These are phyloP conservation scores for Andrographis paniculata DNA, from an alignment of 305 asterid species.

Conservation along the genomic window DNA sequence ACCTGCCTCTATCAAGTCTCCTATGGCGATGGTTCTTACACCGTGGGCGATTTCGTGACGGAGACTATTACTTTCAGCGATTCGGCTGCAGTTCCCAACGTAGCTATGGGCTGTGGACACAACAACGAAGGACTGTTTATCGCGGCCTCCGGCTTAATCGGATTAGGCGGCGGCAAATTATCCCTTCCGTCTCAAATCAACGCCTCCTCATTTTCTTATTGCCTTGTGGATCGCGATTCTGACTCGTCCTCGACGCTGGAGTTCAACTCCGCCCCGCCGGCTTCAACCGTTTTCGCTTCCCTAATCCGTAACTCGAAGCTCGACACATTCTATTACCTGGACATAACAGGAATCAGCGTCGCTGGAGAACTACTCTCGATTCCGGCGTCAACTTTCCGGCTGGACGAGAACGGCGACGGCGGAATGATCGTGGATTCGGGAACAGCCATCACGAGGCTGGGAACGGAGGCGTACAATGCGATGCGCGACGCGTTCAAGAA, in stretches of 20 bases:
- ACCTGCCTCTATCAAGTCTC: slow-evolving; percentile 81
- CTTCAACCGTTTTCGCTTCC: slow-evolving; percentile 49
- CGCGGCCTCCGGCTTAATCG: slow-evolving; percentile 86
- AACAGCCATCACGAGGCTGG: slow-evolving; percentile 78
- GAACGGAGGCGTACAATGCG: slow-evolving; percentile 52
- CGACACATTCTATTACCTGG: slow-evolving; percentile 66
- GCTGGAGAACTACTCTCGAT: slow-evolving; percentile 43
- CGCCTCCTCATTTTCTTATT: slow-evolving; percentile 71
- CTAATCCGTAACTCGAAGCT: slow-evolving; percentile 42
- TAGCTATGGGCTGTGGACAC: slow-evolving; percentile 94
- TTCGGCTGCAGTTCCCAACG: slow-evolving; percentile 43
- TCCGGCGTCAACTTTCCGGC: slow-evolving; percentile 37
- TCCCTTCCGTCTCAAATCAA: slow-evolving; percentile 79
- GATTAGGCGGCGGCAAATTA: slow-evolving; percentile 79
- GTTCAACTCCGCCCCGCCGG: slow-evolving; percentile 36
- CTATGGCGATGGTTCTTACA: slow-evolving; percentile 93
- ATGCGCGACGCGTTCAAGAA: slow-evolving; percentile 65
- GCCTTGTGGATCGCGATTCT: slow-evolving; percentile 86
- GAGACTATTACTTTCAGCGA: slow-evolving; percentile 62
- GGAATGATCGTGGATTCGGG: slow-evolving; percentile 90
- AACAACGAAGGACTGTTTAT: slow-evolving; percentile 78
- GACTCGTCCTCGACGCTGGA: slow-evolving; percentile 75
- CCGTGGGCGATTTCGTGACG: slow-evolving; percentile 78
- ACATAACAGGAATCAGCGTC: slow-evolving; percentile 60
- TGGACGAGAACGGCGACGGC: slow-evolving; percentile 57